Percentiles rank a stretch among this genome's conserved stretches.
Evolutionary conservation across 768 basidiomycete genomes (phyloP).

Genomic region (Panellus pusillus): DNA sequence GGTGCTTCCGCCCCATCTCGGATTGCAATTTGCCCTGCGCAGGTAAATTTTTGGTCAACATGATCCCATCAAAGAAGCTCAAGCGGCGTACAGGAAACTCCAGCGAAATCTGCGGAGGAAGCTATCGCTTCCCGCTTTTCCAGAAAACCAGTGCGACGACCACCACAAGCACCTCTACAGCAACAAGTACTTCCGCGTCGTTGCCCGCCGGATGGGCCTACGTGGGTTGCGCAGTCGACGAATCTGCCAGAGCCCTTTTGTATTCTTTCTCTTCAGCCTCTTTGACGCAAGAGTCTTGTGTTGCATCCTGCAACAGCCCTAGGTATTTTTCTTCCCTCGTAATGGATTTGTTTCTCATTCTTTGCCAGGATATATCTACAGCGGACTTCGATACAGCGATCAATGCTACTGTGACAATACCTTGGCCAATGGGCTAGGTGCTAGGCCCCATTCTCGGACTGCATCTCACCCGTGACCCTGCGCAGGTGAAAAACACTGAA

Average conservation of each 20-base stretch:
- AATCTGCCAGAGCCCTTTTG: too few species aligned
- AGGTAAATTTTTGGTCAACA: background rate
- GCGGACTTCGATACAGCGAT: slow-evolving; percentile 29
- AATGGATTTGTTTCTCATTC: too few species aligned
- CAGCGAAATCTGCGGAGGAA: background rate
- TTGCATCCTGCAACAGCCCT: too few species aligned
- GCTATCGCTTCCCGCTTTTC: background rate
- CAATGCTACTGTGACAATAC: slow-evolving; percentile 32
- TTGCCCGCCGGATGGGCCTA: background rate
- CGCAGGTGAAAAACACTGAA: background rate
- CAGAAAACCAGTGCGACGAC: background rate
- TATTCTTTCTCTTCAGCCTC: too few species aligned
- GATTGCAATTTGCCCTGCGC: slow-evolving; percentile 6
- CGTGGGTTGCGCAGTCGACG: too few species aligned
- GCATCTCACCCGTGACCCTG: background rate
- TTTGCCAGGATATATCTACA: background rate
- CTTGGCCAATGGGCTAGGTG: background rate
- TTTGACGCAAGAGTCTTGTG: too few species aligned
- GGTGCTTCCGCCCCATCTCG: background rate
- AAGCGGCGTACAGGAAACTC: slow-evolving; percentile 1
- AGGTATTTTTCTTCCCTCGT: too few species aligned
- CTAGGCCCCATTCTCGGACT: background rate
- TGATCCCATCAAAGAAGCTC: background rate
- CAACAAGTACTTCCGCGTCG: background rate
- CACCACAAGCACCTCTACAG: background rate